phyloP scores from a whole-genome alignment of 106 monocot genomes.

The Triglochin maritima region DNA sequence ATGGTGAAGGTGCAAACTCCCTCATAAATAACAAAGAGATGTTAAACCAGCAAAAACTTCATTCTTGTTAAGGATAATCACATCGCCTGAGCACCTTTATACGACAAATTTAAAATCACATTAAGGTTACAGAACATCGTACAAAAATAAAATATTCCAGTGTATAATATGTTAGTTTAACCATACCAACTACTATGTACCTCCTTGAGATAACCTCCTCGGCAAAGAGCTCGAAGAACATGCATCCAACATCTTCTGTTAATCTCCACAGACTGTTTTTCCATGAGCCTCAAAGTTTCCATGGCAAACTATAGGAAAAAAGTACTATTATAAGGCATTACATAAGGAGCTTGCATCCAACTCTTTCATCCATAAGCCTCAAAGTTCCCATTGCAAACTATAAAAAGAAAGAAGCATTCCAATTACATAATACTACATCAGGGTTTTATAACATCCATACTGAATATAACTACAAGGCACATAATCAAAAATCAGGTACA shows the following conservation, averaged over 20 bases:
- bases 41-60: not conserved
- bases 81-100: not conserved
- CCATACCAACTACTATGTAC: constrained; percentile 14
- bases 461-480: not conserved
- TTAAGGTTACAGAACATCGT: not conserved
- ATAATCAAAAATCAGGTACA: no score
- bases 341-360: not conserved
- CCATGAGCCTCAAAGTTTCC: constrained; percentile 81
- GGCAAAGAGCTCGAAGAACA: constrained; percentile 55
- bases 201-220: constrained; percentile 73
- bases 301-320: constrained; percentile 51
- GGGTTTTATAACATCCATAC: not conserved
- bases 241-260: constrained; percentile 37
- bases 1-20: no score
- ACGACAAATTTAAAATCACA: not conserved
- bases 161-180: not conserved
- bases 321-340: not conserved
- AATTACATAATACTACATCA: not conserved
- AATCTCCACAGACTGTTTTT: constrained; percentile 30
- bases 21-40: not conserved
- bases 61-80: not conserved
- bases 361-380: not conserved
- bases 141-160: not conserved
- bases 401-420: not conserved
- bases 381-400: not conserved